Evolutionary conservation across 2,329 filamentous ascomycete species (phyloP), one percentile per base, ranked within the genome.

Genomic region (Xylariaceae sp.): DNA sequence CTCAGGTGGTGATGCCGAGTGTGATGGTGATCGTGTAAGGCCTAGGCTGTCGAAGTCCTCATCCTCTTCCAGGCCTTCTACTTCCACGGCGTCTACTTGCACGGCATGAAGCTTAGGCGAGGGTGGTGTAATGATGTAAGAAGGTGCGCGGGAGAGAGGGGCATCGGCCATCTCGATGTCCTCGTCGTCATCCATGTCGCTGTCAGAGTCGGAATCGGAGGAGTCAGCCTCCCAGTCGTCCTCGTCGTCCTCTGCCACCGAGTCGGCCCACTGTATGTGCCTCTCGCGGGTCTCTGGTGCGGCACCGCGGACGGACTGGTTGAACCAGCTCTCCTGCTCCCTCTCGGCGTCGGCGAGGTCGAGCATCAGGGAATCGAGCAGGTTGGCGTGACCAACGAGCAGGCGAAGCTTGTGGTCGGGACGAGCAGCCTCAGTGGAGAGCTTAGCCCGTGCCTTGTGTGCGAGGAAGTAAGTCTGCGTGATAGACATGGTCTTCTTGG

Each of bases 381-480:
- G 86, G 80, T 97, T 99, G 76, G 94, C 94, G 74, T 99, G 94
- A 65, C 92, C 94, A 63, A 99, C 94, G 53, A 99, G 87, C 41
- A 95, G 83, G 67, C 92, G 86, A 57, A 99, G 88, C 77, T 97
- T 85, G 80, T 97, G 94, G 69, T 97, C 92, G 63, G 89, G 78
- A 65, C 87, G 86, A 71, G 85, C 83, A 76, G 94, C 94, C 76
- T 97, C 92, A 58, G 81, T 82, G 59, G 90, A 90, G 67, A 99
- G 90, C 90, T 99, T 99, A 63, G 86, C 87, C 71, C 94, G 85
- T 68, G 94, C 94, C 73, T 91, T 92, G 80, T 96, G 91, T 69
- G 94, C 94, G 64, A 97, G 87, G 77, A 90, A 96, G 86, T 97
- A 99, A 55, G 92, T 97, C 75, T 96, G 90, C 27, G 92, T 95